Conservation (phyloP, 495 filamentous ascomycete genomes). For the Aspergillus diversus region DNA sequence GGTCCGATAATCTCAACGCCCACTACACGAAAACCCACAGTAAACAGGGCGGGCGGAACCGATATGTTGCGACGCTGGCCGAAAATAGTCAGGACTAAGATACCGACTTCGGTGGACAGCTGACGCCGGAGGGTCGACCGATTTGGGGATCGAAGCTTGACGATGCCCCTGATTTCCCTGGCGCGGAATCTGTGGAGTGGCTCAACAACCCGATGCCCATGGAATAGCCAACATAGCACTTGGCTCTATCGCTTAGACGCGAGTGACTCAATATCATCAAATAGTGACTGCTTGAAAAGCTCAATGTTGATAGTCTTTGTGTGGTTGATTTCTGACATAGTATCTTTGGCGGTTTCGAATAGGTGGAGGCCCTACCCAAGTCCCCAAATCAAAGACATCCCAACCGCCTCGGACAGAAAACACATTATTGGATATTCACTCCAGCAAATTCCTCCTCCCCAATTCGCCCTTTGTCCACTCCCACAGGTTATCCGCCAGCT, state of each 20-base stretch:
- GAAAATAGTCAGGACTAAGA: constrained; percentile 49
- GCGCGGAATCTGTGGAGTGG: constrained; percentile 39
- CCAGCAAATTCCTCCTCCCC: neutral
- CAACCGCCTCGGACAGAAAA: neutral
- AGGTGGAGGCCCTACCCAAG: too few species aligned
- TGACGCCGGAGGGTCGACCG: constrained; percentile 47
- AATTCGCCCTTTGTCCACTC: constrained; percentile 51
- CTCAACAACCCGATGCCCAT: too few species aligned
- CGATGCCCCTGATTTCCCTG: constrained; percentile 38
- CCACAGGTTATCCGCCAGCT: constrained; percentile 54
- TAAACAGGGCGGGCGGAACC: constrained; percentile 51
- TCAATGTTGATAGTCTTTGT: too few species aligned
- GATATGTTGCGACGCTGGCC: constrained; percentile 52
- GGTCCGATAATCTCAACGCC: constrained; percentile 53
- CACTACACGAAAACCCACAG: constrained; percentile 55
- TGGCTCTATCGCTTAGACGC: too few species aligned
- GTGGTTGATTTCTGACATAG: too few species aligned
- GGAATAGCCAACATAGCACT: too few species aligned
- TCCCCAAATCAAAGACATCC: too few species aligned
- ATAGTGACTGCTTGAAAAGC: too few species aligned
- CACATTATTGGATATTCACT: constrained; percentile 1
- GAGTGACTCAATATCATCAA: too few species aligned
- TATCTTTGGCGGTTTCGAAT: too few species aligned
- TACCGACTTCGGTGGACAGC: constrained; percentile 51
- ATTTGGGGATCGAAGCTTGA: constrained; percentile 47